Percentiles rank a stretch among this genome's conserved stretches.
Conservation (phyloP, 192 early-diverging fungal species). For the Fimicolochytrium jonesii region DNA sequence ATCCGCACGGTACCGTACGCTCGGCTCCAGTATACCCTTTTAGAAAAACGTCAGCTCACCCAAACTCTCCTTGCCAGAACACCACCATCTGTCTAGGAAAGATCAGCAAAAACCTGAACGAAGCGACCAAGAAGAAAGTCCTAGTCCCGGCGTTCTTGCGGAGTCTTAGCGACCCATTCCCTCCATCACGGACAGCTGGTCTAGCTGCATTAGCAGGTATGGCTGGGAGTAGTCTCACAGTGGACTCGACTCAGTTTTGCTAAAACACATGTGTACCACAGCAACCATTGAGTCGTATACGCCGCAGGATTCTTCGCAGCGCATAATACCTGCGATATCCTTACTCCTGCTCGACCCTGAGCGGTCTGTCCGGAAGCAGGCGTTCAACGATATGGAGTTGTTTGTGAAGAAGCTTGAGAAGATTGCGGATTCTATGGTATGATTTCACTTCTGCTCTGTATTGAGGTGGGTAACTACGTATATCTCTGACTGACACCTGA, state of each 20-base stretch:
- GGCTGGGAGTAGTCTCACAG: too few relatives aligned
- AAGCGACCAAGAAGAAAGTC: constrained; percentile 70
- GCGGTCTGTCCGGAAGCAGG: constrained; percentile 76
- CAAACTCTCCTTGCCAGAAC: constrained; percentile 47
- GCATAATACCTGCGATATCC: constrained; percentile 71
- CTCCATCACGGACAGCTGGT: constrained; percentile 80
- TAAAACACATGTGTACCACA: constrained; percentile 20
- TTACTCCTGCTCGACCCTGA: constrained; percentile 71
- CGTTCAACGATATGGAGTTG: constrained; percentile 67
- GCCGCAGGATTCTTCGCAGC: constrained; percentile 63
- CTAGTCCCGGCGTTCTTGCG: constrained; percentile 80
- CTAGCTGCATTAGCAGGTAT: constrained; percentile 57
- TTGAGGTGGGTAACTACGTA: too few relatives aligned
- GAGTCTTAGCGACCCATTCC: constrained; percentile 81
- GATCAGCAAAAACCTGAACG: constrained; percentile 72
- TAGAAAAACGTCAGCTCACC: not conserved
- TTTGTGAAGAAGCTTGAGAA: constrained; percentile 68
- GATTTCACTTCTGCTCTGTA: constrained; percentile 25
- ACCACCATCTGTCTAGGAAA: constrained; percentile 95
- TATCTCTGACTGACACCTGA: too few relatives aligned
- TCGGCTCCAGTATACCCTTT: not conserved
- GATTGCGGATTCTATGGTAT: constrained; percentile 59
- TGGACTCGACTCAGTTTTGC: too few relatives aligned
- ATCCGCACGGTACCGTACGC: constrained; percentile 66
- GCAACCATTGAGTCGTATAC: constrained; percentile 71